A percentile compares a stretch with the other conserved stretches of the same genome.
These are phyloP conservation scores for Boletus coccyginus DNA, from an alignment of 768 basidiomycete genomes.

Conservation along the genomic window DNA sequence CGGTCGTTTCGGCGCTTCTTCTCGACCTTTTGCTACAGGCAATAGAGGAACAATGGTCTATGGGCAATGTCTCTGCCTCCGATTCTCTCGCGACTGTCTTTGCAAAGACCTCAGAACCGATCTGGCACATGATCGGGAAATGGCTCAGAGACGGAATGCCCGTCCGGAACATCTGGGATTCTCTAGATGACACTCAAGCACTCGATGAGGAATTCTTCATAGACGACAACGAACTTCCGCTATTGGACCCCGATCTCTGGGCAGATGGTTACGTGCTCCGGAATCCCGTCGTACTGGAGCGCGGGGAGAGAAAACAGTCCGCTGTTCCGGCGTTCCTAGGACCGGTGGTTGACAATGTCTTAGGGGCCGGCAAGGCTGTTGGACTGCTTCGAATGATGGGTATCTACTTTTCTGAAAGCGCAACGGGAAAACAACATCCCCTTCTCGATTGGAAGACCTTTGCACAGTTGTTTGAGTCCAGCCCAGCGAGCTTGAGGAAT, in stretches of 20 bases:
- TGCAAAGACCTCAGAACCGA: constrained; percentile 58
- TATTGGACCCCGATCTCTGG: constrained; percentile 79
- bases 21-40: constrained; percentile 61
- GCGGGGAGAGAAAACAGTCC: constrained; percentile 23
- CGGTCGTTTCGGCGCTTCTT: constrained; percentile 52
- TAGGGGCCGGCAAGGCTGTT: constrained; percentile 73
- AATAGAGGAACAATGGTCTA: constrained; percentile 56
- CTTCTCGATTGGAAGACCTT: constrained; percentile 44
- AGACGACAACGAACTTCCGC: constrained; percentile 61
- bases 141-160: constrained; percentile 80
- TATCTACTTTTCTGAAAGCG: constrained; percentile 12
- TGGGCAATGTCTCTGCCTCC: constrained; percentile 54
- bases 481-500: constrained; percentile 42
- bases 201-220: constrained; percentile 82
- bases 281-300: constrained; percentile 33
- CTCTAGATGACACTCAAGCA: constrained; percentile 14
- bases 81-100: constrained; percentile 63
- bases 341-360: constrained; percentile 53
- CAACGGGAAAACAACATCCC: constrained; percentile 24
- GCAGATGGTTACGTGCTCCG: constrained; percentile 63
- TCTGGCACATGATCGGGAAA: constrained; percentile 68
- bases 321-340: constrained; percentile 60
- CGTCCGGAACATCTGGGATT: constrained; percentile 34
- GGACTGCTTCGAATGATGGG: constrained; percentile 66
- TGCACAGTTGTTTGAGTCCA: constrained; percentile 35